Evolutionary conservation across 225 moss, liverwort and hornwort genomes (phyloP).

Genomic region (Lunularia cruciata): DNA sequence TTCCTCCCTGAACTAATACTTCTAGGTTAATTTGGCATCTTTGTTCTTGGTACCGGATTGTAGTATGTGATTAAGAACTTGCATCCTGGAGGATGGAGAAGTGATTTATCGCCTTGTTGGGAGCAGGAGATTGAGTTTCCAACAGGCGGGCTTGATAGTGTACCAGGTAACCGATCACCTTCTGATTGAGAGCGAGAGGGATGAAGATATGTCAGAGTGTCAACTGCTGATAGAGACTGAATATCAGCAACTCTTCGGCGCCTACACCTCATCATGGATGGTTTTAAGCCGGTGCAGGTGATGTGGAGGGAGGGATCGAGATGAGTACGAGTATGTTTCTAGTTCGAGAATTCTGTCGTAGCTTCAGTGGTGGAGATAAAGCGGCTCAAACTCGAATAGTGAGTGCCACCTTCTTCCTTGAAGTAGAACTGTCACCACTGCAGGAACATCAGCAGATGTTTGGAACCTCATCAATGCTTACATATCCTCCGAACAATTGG

Average conservation of each 20-base stretch:
- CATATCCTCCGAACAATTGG: too few relatives aligned
- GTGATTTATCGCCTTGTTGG: constrained; percentile 32
- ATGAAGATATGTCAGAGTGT: constrained; percentile 28
- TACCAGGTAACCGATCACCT: constrained; percentile 81
- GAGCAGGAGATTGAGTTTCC: constrained; percentile 98
- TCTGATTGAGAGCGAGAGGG: constrained; percentile 41
- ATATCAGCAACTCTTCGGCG: too few relatives aligned
- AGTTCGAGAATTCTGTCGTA: constrained; percentile 80
- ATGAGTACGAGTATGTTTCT: constrained; percentile 81
- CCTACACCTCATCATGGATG: too few relatives aligned
- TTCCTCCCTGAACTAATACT: not conserved
- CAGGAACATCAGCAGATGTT: too few relatives aligned
- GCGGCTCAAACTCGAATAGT: constrained; percentile 80
- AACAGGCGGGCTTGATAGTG: constrained; percentile 84
- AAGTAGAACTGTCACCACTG: too few relatives aligned
- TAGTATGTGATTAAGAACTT: too few relatives aligned
- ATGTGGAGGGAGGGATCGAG: constrained; percentile 96
- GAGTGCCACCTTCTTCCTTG: constrained; percentile 14
- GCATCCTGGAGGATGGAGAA: not conserved
- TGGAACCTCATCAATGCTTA: too few relatives aligned
- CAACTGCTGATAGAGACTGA: not conserved
- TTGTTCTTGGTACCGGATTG: too few relatives aligned
- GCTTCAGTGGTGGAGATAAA: constrained; percentile 51
- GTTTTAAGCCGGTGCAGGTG: constrained; percentile 69
- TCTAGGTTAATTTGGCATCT: too few relatives aligned